Conservation (phyloP, 2,329 filamentous ascomycete species). For the Sporothrix dimorphospora region DNA sequence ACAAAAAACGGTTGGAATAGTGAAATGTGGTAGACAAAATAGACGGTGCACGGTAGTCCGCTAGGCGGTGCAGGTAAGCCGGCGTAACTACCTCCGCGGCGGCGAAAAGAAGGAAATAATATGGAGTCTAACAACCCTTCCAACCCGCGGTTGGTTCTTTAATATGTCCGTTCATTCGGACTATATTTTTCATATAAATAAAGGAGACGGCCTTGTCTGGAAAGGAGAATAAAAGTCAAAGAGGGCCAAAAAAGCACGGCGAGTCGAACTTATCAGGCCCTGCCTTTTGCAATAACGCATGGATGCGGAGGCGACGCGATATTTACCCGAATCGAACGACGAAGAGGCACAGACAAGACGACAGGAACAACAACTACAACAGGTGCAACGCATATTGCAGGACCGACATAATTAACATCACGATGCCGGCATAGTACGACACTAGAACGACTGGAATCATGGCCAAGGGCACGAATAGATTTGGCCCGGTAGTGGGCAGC, state of each 20-base stretch:
- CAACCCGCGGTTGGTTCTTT: background rate
- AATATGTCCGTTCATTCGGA: background rate
- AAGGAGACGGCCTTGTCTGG: background rate
- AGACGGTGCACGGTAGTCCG: background rate
- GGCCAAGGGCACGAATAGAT: background rate
- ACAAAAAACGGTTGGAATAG: background rate
- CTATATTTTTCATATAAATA: background rate
- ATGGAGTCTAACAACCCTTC: background rate
- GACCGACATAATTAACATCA: background rate
- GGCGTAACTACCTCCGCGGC: background rate
- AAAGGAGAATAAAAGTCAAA: background rate
- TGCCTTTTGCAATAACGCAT: background rate
- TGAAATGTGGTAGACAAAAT: background rate
- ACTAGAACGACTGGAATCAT: background rate
- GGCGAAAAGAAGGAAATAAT: background rate
- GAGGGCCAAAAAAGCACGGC: background rate
- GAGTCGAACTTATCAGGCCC: background rate
- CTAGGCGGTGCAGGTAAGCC: background rate
- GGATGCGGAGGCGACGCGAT: background rate
- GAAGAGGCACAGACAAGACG: background rate
- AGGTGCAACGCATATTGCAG: too few species aligned
- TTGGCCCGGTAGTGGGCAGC: background rate
- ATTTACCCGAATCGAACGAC: background rate
- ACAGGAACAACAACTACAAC: background rate
- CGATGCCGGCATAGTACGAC: background rate